Percentiles rank a stretch among this genome's conserved stretches.
Conservation (phyloP, 495 filamentous ascomycete genomes). For the Thozetella sp. region DNA sequence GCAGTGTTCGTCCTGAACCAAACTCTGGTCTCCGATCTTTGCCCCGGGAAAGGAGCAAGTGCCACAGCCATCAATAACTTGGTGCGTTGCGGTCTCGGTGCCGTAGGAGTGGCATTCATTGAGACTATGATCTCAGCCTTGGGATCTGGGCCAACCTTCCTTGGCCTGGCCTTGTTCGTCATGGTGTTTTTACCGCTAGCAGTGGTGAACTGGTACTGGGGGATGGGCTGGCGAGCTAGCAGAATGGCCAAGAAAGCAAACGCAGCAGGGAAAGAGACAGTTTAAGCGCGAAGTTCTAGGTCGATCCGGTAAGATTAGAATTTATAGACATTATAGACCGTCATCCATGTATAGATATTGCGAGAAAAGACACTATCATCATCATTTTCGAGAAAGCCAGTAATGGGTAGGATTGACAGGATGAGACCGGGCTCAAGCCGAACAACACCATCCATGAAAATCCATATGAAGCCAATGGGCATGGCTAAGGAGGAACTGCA, state of each 20-base stretch:
- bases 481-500: too few relatives aligned
- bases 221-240: conserved; percentile 3
- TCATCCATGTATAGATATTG: too few relatives aligned
- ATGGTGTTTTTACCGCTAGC: conserved; percentile 4
- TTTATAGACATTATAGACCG: too few relatives aligned
- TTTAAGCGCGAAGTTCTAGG: too few relatives aligned
- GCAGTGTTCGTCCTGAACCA: conserved; percentile 32
- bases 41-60: conserved; percentile 42
- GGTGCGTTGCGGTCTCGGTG: conserved; percentile 61
- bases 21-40: conserved; percentile 60
- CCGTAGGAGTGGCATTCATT: conserved; percentile 61
- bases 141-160: conserved; percentile 2
- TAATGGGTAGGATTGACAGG: too few relatives aligned
- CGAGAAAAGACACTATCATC: too few relatives aligned
- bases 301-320: too few relatives aligned
- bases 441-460: too few relatives aligned
- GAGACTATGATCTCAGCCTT: conserved; percentile 53
- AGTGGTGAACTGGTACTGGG: conserved; percentile 9
- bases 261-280: not conserved
- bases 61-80: conserved; percentile 68
- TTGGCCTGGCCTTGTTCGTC: conserved; percentile 8
- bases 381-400: too few relatives aligned
- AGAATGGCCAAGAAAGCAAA: not conserved
- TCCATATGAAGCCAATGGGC: too few relatives aligned
- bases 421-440: too few relatives aligned